Conservation (phyloP, 208 protist genomes). For the Leishmania major region DNA sequence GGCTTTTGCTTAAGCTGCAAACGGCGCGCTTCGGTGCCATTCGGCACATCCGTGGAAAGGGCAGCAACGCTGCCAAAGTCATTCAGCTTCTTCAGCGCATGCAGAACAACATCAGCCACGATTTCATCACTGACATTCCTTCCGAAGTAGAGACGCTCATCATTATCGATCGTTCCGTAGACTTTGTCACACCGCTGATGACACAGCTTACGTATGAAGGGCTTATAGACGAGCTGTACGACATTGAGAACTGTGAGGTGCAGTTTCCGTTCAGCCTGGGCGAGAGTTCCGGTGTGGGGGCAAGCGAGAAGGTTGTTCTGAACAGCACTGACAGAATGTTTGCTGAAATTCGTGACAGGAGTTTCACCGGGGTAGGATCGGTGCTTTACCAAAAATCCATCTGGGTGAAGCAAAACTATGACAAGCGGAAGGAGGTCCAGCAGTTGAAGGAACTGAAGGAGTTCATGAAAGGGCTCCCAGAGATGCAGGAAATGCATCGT, state of each 20-base stretch:
- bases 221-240: slow-evolving; percentile 86
- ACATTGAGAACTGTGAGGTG: slow-evolving; percentile 55
- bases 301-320: slow-evolving; percentile 38
- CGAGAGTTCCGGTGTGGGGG: slow-evolving; percentile 39
- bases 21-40: slow-evolving; percentile 66
- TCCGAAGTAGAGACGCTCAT: slow-evolving; percentile 75
- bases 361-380: slow-evolving; percentile 71
- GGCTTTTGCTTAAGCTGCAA: slow-evolving; percentile 86
- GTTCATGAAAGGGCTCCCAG: slow-evolving; percentile 85
- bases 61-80: slow-evolving; percentile 58
- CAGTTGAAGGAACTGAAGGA: slow-evolving; percentile 87
- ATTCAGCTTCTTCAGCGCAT: slow-evolving; percentile 67
- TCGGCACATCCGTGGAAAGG: slow-evolving; percentile 62
- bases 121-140: slow-evolving; percentile 47
- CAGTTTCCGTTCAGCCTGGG: slow-evolving; percentile 75
- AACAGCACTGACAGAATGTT: slow-evolving; percentile 76
- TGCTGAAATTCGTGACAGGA: slow-evolving; percentile 79
- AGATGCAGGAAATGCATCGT: slow-evolving; percentile 87
- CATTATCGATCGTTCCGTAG: slow-evolving; percentile 82
- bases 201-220: slow-evolving; percentile 93
- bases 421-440: slow-evolving; percentile 83
- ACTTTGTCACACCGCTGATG: slow-evolving; percentile 84
- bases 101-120: slow-evolving; percentile 68
- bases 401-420: slow-evolving; percentile 88
- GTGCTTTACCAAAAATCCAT: slow-evolving; percentile 84